These are phyloP conservation scores for Telfairia occidentalis DNA, from an alignment of 331 rosid genomes.

Conservation along the genomic window DNA sequence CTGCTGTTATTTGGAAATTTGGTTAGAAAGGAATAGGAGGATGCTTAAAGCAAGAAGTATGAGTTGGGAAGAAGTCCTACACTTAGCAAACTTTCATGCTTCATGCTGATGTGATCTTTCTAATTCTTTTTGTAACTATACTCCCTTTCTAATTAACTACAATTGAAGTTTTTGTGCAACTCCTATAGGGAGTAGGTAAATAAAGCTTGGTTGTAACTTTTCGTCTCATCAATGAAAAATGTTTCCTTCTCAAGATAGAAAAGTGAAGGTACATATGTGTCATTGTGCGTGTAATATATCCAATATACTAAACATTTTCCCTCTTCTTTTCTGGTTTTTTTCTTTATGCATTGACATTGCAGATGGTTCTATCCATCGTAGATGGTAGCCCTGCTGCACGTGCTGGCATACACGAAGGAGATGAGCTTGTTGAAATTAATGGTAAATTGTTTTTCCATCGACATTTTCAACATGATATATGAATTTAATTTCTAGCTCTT, in stretches of 20 bases:
- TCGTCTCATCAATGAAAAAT: not conserved
- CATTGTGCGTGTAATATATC: not conserved
- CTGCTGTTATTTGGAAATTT: not conserved
- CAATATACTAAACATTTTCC: not conserved
- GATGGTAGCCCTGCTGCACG: conserved; percentile 94
- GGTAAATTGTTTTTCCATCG: conserved; percentile 28
- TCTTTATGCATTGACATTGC: not conserved
- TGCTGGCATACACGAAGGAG: conserved; percentile 88
- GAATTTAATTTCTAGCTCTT: not conserved
- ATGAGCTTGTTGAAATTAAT: conserved; percentile 79
- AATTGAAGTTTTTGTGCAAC: not conserved
- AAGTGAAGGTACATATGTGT: not conserved
- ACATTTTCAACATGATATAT: not conserved
- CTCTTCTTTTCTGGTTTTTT: not conserved
- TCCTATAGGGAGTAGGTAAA: not conserved
- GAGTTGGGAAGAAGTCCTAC: not conserved
- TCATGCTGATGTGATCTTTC: not conserved
- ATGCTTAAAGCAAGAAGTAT: not conserved
- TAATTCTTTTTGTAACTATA: not conserved
- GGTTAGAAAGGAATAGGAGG: not conserved
- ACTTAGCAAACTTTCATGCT: not conserved
- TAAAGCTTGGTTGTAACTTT: not conserved
- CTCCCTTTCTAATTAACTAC: not conserved
- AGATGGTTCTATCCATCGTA: conserved; percentile 77
- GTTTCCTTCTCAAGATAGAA: not conserved